Percentiles rank a stretch among this genome's conserved stretches.
Evolutionary conservation across 2,329 filamentous ascomycete genomes (phyloP).

Genomic region (Fonsecaea pugnacius): DNA sequence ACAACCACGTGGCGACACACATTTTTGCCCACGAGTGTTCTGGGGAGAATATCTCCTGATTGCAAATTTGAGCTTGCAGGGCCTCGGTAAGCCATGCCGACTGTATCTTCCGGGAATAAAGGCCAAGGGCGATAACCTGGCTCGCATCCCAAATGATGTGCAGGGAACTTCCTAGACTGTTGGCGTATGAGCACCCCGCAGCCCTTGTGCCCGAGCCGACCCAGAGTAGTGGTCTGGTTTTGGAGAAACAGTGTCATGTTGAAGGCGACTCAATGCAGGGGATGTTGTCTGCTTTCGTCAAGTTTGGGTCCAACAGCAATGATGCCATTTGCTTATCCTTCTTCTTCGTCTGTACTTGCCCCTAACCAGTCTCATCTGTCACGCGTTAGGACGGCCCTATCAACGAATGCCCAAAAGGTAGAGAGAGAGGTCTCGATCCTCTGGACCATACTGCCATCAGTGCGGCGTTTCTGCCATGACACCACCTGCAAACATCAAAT

Average conservation of each 20-base stretch:
- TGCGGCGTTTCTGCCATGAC: not conserved
- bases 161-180: not conserved
- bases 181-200: not conserved
- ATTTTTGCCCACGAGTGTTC: not conserved
- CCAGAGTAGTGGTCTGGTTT: not conserved
- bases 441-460: not conserved
- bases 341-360: not conserved
- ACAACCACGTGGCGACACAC: not conserved
- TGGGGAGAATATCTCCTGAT: not conserved
- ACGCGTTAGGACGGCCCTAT: not conserved
- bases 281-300: not conserved
- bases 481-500: not conserved
- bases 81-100: not conserved
- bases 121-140: not conserved
- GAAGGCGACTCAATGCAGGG: not conserved
- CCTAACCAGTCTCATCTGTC: not conserved
- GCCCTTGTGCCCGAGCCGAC: not conserved
- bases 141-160: not conserved
- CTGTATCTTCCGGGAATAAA: not conserved
- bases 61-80: not conserved
- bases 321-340: not conserved
- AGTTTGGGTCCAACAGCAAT: not conserved
- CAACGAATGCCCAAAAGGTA: not conserved
- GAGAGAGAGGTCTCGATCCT: not conserved
- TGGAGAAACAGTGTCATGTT: not conserved